Conservation (phyloP, 768 basidiomycete genomes). For the Naganishia vaughanmartiniae region DNA sequence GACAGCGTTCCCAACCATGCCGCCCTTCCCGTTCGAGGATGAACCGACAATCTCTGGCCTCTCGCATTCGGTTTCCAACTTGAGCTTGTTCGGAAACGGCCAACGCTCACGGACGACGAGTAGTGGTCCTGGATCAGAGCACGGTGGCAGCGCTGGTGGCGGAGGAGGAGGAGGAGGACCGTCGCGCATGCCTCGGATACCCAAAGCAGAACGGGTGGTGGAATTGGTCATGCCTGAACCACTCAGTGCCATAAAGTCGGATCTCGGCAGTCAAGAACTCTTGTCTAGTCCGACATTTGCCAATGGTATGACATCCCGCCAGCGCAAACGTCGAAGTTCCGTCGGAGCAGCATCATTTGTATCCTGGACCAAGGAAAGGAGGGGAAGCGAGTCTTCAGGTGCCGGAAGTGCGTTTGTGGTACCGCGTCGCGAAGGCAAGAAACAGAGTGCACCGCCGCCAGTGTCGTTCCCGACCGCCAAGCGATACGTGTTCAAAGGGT, state of each 20-base stretch:
- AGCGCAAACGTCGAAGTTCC: slow-evolving; percentile 19
- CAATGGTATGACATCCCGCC: not conserved
- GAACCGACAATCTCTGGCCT: slow-evolving; percentile 32
- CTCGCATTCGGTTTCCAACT: slow-evolving; percentile 24
- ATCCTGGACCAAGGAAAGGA: slow-evolving; percentile 27
- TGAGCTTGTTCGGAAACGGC: slow-evolving; percentile 21
- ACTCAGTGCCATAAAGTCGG: slow-evolving; percentile 32
- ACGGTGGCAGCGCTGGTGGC: not conserved
- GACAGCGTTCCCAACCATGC: slow-evolving; percentile 38
- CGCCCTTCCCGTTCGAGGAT: slow-evolving; percentile 46
- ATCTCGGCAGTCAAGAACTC: slow-evolving; percentile 24
- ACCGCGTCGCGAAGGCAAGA: slow-evolving; percentile 3
- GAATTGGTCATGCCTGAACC: slow-evolving; percentile 52
- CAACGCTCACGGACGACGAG: not conserved
- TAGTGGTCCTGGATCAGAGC: not conserved
- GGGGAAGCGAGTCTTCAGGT: slow-evolving; percentile 20
- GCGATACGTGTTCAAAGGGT: slow-evolving; percentile 47
- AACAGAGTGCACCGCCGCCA: slow-evolving; percentile 34
- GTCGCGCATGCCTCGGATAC: not conserved
- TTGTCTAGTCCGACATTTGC: not conserved
- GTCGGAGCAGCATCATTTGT: slow-evolving; percentile 26
- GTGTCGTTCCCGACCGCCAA: slow-evolving; percentile 49
- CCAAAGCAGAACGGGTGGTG: slow-evolving; percentile 41
- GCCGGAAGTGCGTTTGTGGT: not conserved
- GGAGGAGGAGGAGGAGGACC: not conserved